These are phyloP conservation scores for Neurospora sublineolata DNA, from an alignment of 495 filamentous ascomycete species.

Conservation along the genomic window DNA sequence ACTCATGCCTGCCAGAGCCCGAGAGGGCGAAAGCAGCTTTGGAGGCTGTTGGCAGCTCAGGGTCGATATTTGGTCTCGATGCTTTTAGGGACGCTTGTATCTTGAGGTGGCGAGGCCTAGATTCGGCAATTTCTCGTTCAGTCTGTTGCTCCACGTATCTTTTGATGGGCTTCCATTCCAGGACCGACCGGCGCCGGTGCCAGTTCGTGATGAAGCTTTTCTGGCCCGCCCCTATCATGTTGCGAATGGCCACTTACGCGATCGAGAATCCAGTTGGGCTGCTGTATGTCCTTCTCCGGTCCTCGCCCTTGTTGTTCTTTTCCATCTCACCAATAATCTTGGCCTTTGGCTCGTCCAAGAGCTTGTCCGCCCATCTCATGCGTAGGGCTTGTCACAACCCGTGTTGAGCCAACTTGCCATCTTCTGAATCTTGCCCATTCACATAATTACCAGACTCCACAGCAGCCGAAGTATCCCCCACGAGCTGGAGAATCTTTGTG, in stretches of 20 bases:
- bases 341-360: constrained; percentile 55
- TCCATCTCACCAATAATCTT: constrained; percentile 56
- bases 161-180: background rate
- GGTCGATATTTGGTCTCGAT: constrained; percentile 1
- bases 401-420: constrained; percentile 47
- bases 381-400: constrained; percentile 68
- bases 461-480: constrained; percentile 57
- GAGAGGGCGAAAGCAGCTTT: background rate
- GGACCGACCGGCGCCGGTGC: background rate
- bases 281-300: constrained; percentile 17
- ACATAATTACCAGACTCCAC: constrained; percentile 11
- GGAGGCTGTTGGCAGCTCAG: background rate
- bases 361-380: constrained; percentile 71
- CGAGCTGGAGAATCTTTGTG: constrained; percentile 75
- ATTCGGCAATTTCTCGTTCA: background rate
- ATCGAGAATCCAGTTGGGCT: background rate
- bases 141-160: background rate
- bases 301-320: constrained; percentile 62
- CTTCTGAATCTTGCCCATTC: background rate
- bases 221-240: background rate
- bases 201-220: background rate
- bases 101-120: constrained; percentile 52
- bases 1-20: background rate
- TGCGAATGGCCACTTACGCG: background rate
- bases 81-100: constrained; percentile 21